Percentiles rank a stretch among this genome's conserved stretches.
phyloP scores from a whole-genome alignment of 2,329 filamentous ascomycete genomes.

The Escovopsis sp. region DNA sequence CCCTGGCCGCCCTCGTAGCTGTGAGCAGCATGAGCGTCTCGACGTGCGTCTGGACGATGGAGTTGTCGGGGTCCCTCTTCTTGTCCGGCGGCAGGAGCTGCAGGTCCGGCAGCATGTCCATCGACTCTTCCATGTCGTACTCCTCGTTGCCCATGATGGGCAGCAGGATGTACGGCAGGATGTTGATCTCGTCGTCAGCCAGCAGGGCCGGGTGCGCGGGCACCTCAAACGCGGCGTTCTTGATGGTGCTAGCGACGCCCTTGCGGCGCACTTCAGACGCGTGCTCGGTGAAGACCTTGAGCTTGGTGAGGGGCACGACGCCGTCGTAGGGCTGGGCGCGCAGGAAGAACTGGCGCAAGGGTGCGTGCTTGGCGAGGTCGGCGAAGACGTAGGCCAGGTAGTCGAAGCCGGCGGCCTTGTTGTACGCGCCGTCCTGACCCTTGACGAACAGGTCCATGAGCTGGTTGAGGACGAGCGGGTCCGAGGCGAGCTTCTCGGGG shows the following conservation, averaged over 20 bases:
- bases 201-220: conserved; percentile 57
- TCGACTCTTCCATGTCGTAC: conserved; percentile 72
- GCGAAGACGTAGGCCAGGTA: conserved; percentile 92
- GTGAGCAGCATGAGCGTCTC: conserved; percentile 78
- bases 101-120: conserved; percentile 77
- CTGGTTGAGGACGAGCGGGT: conserved; percentile 69
- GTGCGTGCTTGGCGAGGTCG: conserved; percentile 70
- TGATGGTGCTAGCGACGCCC: conserved; percentile 92
- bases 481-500: conserved; percentile 56
- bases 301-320: conserved; percentile 79
- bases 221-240: conserved; percentile 81
- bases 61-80: conserved; percentile 59
- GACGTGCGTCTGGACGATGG: conserved; percentile 72
- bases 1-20: conserved; percentile 60
- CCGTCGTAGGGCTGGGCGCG: conserved; percentile 60
- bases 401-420: conserved; percentile 75
- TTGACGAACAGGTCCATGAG: conserved; percentile 93
- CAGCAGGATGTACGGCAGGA: conserved; percentile 77
- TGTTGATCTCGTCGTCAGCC: conserved; percentile 55
- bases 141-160: conserved; percentile 82
- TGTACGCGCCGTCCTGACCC: conserved; percentile 68
- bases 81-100: conserved; percentile 86
- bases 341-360: conserved; percentile 63
- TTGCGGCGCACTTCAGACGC: conserved; percentile 67
- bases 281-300: conserved; percentile 91